Percentiles rank a stretch among this genome's conserved stretches.
Conservation (phyloP, 352 stramenopile species). For the Pythium graminicola region DNA sequence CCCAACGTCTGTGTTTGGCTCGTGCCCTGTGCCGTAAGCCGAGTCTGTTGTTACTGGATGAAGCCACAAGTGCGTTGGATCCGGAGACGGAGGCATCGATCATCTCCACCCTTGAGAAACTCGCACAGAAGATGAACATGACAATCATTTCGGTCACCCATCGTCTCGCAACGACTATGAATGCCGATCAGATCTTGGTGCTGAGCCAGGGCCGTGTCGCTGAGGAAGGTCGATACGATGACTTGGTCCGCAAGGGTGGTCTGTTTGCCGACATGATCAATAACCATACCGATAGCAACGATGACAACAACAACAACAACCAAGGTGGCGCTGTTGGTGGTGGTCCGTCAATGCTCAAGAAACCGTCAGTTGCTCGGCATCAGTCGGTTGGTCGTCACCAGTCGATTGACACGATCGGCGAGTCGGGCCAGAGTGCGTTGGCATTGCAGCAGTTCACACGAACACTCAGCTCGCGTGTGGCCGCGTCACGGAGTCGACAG, state of each 20-base stretch:
- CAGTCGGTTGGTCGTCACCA: conserved; percentile 13
- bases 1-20: conserved; percentile 79
- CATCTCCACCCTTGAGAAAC: conserved; percentile 68
- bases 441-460: conserved; percentile 80
- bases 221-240: conserved; percentile 72
- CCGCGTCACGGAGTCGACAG: conserved; percentile 53
- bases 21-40: conserved; percentile 74
- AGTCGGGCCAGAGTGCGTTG: conserved; percentile 32
- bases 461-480: conserved; percentile 62
- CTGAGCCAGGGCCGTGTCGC: conserved; percentile 69
- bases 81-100: conserved; percentile 83
- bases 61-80: conserved; percentile 83
- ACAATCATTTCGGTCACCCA: conserved; percentile 87
- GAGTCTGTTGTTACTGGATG: conserved; percentile 74
- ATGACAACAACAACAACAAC: conserved; percentile 11
- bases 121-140: conserved; percentile 83
- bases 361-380: not conserved
- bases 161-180: conserved; percentile 72
- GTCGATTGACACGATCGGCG: conserved; percentile 20
- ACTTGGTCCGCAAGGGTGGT: conserved; percentile 49
- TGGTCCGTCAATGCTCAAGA: no score
- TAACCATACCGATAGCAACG: conserved; percentile 56
- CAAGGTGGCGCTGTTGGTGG: not conserved
- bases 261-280: conserved; percentile 79
- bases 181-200: conserved; percentile 79